phyloP scores from a whole-genome alignment of 306 rosid species.

The Corylus americana region DNA sequence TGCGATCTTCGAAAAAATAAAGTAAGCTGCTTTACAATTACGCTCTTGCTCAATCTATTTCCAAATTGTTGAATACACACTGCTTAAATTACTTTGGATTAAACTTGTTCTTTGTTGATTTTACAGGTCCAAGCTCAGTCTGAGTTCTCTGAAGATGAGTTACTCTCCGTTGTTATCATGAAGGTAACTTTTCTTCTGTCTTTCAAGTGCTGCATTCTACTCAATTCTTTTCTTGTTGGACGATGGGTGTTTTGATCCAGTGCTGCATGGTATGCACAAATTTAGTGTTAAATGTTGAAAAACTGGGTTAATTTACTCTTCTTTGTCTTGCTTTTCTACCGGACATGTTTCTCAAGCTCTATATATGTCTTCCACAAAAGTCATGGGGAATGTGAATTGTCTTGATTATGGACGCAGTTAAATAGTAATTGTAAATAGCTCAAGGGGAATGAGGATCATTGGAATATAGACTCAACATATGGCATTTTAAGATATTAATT shows the following conservation, averaged over 20 bases:
- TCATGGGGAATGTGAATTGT: not conserved
- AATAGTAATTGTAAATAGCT: not conserved
- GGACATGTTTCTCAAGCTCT: not conserved
- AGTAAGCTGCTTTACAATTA: conserved; percentile 43
- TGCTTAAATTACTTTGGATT: conserved; percentile 7
- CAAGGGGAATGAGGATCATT: not conserved
- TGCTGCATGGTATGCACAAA: not conserved
- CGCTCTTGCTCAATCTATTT: not conserved
- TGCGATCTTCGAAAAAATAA: conserved; percentile 82
- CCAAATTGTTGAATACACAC: conserved; percentile 12
- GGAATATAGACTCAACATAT: not conserved
- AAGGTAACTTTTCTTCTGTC: conserved; percentile 52
- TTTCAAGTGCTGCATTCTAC: conserved; percentile 1
- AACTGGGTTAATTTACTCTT: not conserved
- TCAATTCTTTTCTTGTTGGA: not conserved
- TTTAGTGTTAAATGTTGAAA: not conserved
- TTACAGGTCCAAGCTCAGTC: conserved; percentile 77
- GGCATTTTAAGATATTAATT: not conserved
- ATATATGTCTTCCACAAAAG: not conserved
- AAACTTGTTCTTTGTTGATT: conserved; percentile 29
- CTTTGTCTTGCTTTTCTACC: not conserved
- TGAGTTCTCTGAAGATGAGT: conserved; percentile 92
- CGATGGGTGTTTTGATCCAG: not conserved
- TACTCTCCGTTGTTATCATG: conserved; percentile 84
- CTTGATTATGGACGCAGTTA: not conserved